These are phyloP conservation scores for Liriodendron chinense DNA, from an alignment of 164 flowering plant genomes.

Conservation along the genomic window DNA sequence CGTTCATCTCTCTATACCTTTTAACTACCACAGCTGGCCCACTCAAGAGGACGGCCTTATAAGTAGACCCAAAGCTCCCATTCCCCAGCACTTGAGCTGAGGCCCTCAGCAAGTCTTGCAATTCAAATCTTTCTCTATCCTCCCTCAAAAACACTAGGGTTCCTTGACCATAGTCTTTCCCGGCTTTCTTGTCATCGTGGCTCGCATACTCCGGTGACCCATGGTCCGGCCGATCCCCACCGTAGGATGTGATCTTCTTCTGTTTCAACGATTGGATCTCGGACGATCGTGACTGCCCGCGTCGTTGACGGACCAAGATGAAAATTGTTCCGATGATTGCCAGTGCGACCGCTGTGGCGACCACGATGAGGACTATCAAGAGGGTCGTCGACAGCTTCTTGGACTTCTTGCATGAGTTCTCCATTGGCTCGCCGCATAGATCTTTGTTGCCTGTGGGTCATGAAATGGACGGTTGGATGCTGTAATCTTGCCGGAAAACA, in stretches of 20 bases:
- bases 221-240: constrained; percentile 2
- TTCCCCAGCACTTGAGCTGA: constrained; percentile 81
- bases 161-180: constrained; percentile 7
- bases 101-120: constrained; percentile 69
- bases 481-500: no score
- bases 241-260: constrained; percentile 11
- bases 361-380: constrained; percentile 12
- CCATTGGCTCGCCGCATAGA: constrained; percentile 54
- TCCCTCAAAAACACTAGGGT: constrained; percentile 58
- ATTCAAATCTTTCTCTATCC: constrained; percentile 50
- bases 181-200: constrained; percentile 13
- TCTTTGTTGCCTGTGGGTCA: constrained; percentile 41
- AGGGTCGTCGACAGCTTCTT: not conserved
- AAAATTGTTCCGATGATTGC: constrained; percentile 17
- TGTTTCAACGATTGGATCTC: not conserved
- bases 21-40: constrained; percentile 70
- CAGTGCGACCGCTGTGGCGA: constrained; percentile 20
- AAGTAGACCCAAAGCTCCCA: constrained; percentile 71
- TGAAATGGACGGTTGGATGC: not conserved
- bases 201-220: constrained; percentile 1
- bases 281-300: not conserved
- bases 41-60: constrained; percentile 56
- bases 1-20: constrained; percentile 80
- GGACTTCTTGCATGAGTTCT: constrained; percentile 6
- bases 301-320: constrained; percentile 17